These are phyloP conservation scores for Kuraishia floccosa DNA, from an alignment of 805 yeast species.

Conservation along the genomic window DNA sequence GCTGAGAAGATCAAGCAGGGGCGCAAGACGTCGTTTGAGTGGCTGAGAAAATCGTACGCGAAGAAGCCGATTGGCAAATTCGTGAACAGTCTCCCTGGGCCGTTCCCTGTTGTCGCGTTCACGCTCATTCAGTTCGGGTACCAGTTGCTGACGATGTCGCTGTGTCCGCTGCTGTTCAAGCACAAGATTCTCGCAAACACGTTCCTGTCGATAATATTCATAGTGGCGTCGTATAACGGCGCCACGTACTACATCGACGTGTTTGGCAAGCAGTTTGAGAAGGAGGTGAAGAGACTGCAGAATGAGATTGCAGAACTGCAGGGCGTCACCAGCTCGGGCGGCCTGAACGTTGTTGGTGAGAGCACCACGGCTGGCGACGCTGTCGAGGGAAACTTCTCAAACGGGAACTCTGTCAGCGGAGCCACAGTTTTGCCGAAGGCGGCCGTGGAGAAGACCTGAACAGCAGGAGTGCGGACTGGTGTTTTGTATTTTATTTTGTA, in stretches of 20 bases:
- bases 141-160: conserved; percentile 76
- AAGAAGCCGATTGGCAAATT: conserved; percentile 56
- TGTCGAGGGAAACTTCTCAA: too few relatives aligned
- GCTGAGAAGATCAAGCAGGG: conserved; percentile 81
- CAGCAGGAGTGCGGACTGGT: too few relatives aligned
- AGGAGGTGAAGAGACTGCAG: conserved; percentile 66
- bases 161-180: conserved; percentile 83
- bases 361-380: too few relatives aligned
- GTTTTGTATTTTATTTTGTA: too few relatives aligned
- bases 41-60: conserved; percentile 62
- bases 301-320: conserved; percentile 61
- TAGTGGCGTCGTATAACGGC: conserved; percentile 80
- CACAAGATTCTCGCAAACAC: conserved; percentile 54
- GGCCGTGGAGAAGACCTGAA: too few relatives aligned
- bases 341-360: too few relatives aligned
- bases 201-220: conserved; percentile 64
- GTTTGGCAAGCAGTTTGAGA: conserved; percentile 83
- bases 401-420: too few relatives aligned
- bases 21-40: conserved; percentile 78
- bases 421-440: too few relatives aligned
- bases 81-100: conserved; percentile 75
- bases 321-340: too few relatives aligned
- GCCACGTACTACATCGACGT: conserved; percentile 91
- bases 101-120: conserved; percentile 80
- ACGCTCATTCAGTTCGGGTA: conserved; percentile 79